Evolutionary conservation across 495 filamentous ascomycete species (phyloP).

Genomic region (Usnea hakonensis): DNA sequence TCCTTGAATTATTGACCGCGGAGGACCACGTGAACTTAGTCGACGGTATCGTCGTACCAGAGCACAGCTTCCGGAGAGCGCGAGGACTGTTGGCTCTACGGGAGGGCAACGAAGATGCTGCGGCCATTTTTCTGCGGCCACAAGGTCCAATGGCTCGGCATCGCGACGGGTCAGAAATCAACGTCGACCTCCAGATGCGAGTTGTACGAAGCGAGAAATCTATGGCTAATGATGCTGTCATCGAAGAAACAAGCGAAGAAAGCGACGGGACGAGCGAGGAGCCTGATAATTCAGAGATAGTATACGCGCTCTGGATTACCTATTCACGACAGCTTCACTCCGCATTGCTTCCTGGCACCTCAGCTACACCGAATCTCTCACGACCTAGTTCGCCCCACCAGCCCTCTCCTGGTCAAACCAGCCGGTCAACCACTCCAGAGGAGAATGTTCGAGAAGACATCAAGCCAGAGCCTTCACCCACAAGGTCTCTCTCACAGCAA

Average conservation of each 20-base stretch:
- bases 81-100: conserved; percentile 72
- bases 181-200: conserved; percentile 90
- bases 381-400: conserved; percentile 61
- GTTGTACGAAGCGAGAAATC: conserved; percentile 79
- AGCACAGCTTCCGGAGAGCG: conserved; percentile 89
- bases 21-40: conserved; percentile 74
- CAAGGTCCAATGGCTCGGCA: conserved; percentile 78
- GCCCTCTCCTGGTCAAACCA: conserved; percentile 68
- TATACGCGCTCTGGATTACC: conserved; percentile 94
- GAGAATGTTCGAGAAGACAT: conserved; percentile 33
- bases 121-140: conserved; percentile 67
- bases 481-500: conserved; percentile 64
- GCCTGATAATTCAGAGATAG: conserved; percentile 60
- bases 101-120: conserved; percentile 66
- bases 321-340: conserved; percentile 91
- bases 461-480: conserved; percentile 40
- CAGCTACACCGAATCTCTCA: conserved; percentile 51
- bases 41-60: conserved; percentile 95
- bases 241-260: conserved; percentile 38
- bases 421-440: conserved; percentile 36
- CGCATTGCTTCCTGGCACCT: conserved; percentile 46
- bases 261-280: conserved; percentile 34
- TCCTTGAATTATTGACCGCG: conserved; percentile 71
- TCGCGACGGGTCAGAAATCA: conserved; percentile 81
- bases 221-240: conserved; percentile 31